Evolutionary conservation across 2,329 filamentous ascomycete species (phyloP), one percentile per base, ranked within the genome.

Genomic region (Hansfordia pulvinata): DNA sequence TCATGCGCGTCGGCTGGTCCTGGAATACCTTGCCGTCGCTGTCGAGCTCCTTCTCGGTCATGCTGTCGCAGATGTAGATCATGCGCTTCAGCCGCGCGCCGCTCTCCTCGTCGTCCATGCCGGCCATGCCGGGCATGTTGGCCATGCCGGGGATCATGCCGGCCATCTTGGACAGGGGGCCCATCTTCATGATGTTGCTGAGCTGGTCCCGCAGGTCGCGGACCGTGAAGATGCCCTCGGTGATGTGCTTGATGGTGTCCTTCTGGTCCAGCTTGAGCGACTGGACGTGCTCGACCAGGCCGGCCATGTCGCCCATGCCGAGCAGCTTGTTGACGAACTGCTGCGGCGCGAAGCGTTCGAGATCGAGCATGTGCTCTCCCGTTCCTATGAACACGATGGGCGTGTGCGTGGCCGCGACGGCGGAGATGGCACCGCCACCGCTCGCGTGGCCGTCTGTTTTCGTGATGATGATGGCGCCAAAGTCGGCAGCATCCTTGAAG

Each of bases 111-210:
- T 98, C 92, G 47, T 96, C 86, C 70, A 96, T 90, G 20, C 84
- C 84, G 28, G 83, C 77, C 72, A 94, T 96, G 3, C 46, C 46
- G 1, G 46, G 43, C 67, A 96, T 77, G 46, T 80, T 81, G 39
- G 79, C 79, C 53, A 98, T 78, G 16, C 90, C 90, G 0, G 90
- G 90, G 36, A 98, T 96, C 90, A 98, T 98, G 42, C 86, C 85
- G 0, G 88, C 92, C 72, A 98, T 92, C 52, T 98, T 96, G 11
- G 82, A 92, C 2, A 98, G 59, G 0, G 90, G 90, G 0, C 90
- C 90, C 90, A 98, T 96, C 60, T 98, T 98, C 85, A 96, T 94
- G 46, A 98, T 94, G 45, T 96, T 96, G 31, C 79, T 80, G 9
- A 98, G 73, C 49, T 98, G 92, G 49, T 98, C 90, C 12, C 90